phyloP scores from a whole-genome alignment of 2,329 filamentous ascomycete species.

The Westerdykella aurantiaca region DNA sequence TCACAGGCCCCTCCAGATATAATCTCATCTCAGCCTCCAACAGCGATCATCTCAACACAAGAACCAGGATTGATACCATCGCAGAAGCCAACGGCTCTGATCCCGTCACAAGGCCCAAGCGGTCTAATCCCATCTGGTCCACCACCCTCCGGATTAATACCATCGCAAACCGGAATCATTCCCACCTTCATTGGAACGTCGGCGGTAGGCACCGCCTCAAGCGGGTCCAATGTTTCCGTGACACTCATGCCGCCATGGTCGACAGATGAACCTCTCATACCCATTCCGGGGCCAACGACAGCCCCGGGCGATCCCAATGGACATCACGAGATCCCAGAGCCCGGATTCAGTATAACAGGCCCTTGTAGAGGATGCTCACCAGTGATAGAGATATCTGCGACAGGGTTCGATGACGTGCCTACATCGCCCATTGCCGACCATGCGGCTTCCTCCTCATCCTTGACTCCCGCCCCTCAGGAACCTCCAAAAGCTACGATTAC shows the following conservation, averaged over 20 bases:
- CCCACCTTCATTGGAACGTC: background rate
- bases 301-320: slow-evolving; percentile 23
- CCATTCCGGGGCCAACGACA: slow-evolving; percentile 19
- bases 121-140: slow-evolving; percentile 4
- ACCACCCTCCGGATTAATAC: slow-evolving; percentile 3
- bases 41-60: slow-evolving; percentile 1
- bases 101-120: slow-evolving; percentile 2
- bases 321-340: slow-evolving; percentile 28
- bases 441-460: slow-evolving; percentile 7
- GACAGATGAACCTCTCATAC: slow-evolving; percentile 19
- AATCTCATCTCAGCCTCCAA: slow-evolving; percentile 7
- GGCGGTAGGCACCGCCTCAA: background rate
- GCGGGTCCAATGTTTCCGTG: slow-evolving; percentile 5
- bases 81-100: background rate
- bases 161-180: slow-evolving; percentile 1
- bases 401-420: slow-evolving; percentile 17
- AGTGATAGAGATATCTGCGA: slow-evolving; percentile 21
- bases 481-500: slow-evolving; percentile 11
- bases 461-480: background rate
- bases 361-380: slow-evolving; percentile 25
- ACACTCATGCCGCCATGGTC: slow-evolving; percentile 14
- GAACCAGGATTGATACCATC: slow-evolving; percentile 4
- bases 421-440: slow-evolving; percentile 15
- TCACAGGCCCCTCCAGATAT: background rate
- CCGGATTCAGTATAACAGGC: slow-evolving; percentile 21